phyloP scores from a whole-genome alignment of 2,329 filamentous ascomycete species.

The Curvularia hawaiiensis region DNA sequence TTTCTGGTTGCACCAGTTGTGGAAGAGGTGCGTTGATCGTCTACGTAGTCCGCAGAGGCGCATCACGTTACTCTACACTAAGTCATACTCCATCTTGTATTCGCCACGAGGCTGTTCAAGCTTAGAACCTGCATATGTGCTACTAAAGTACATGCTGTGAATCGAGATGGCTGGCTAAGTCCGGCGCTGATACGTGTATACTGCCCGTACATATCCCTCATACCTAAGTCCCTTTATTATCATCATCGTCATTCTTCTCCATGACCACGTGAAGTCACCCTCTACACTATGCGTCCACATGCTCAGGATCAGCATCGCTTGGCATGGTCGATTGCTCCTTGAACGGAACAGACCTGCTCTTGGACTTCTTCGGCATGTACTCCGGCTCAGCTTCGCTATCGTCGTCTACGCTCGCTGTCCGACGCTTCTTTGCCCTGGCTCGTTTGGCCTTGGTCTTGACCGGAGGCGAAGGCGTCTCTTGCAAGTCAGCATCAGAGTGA shows the following conservation, averaged over 20 bases:
- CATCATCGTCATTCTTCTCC: not conserved
- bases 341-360: conserved; percentile 12
- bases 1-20: too few species aligned
- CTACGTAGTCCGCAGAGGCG: not conserved
- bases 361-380: conserved; percentile 23
- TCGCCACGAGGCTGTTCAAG: not conserved
- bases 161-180: not conserved
- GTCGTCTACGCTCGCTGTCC: conserved; percentile 1
- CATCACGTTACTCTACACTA: not conserved
- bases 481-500: not conserved
- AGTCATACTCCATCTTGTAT: not conserved
- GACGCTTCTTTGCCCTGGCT: conserved; percentile 18
- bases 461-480: not conserved
- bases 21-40: not conserved
- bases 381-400: conserved; percentile 13
- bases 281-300: not conserved
- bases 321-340: not conserved
- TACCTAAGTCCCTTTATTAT: too few species aligned
- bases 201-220: too few species aligned
- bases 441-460: conserved; percentile 2
- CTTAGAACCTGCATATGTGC: not conserved
- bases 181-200: not conserved
- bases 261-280: not conserved
- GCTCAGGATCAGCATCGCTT: not conserved
- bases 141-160: not conserved